phyloP scores from a whole-genome alignment of 2,329 filamentous ascomycete genomes.

The Talaromyces sp. region DNA sequence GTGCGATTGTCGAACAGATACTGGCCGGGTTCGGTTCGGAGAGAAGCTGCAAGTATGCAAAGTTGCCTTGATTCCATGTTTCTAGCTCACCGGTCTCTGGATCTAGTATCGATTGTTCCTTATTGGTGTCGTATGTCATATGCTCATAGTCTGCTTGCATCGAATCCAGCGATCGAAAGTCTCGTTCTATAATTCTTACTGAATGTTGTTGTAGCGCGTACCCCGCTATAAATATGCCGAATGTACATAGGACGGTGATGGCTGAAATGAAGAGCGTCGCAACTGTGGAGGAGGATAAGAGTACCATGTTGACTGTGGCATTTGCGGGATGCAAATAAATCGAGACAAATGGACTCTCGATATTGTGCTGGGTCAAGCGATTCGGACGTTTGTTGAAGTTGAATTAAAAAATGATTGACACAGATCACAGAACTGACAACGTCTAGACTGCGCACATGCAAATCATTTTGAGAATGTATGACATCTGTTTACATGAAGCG shows the following conservation, averaged over 20 bases:
- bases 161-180: constrained; percentile 54
- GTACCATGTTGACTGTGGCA: constrained; percentile 41
- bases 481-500: constrained; percentile 16
- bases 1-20: constrained; percentile 47
- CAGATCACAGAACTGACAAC: no score
- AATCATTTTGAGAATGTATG: not conserved
- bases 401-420: not conserved
- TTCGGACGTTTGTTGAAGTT: not conserved
- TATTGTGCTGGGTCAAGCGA: not conserved
- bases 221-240: constrained; percentile 81
- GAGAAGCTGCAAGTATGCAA: constrained; percentile 47
- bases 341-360: not conserved
- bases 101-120: constrained; percentile 16
- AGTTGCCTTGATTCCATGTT: constrained; percentile 22
- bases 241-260: constrained; percentile 70
- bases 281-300: constrained; percentile 46
- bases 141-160: constrained; percentile 36
- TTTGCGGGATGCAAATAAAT: constrained; percentile 12
- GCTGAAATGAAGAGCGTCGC: constrained; percentile 45
- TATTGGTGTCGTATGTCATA: constrained; percentile 11
- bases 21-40: constrained; percentile 43
- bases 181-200: constrained; percentile 70
- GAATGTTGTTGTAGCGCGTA: constrained; percentile 87
- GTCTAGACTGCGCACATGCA: constrained; percentile 2
- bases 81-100: constrained; percentile 17